Evolutionary conservation across 179 eudicot genomes (phyloP).

Genomic region (Nepenthes alata): DNA sequence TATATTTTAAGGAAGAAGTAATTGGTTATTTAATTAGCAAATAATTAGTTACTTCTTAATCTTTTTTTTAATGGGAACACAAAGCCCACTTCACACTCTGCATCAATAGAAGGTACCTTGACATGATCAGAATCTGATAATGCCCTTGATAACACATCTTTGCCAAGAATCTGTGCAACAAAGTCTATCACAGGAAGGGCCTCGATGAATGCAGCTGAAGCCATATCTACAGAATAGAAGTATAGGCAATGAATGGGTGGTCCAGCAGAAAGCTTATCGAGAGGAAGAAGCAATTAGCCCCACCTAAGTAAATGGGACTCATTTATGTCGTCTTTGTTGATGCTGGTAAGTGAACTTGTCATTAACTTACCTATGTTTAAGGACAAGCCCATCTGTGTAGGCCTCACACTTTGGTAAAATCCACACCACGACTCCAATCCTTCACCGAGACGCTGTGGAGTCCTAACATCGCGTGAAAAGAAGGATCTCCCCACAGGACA

Average conservation of each 20-base stretch:
- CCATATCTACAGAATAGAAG: conserved; percentile 32
- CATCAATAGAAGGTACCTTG: conserved; percentile 22
- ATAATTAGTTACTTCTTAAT: background rate
- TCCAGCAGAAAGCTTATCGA: background rate
- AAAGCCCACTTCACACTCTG: background rate
- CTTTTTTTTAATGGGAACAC: background rate
- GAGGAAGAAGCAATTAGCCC: background rate
- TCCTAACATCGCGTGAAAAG: conserved; percentile 52
- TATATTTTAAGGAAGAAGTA: too few species aligned
- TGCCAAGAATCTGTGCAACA: conserved; percentile 48
- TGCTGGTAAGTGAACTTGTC: too few species aligned
- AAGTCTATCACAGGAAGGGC: conserved; percentile 51
- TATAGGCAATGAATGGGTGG: background rate
- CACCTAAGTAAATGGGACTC: background rate
- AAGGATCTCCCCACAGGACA: conserved; percentile 49
- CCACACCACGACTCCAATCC: conserved; percentile 66
- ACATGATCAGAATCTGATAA: conserved; percentile 49
- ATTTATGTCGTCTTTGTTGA: background rate
- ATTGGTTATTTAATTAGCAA: too few species aligned
- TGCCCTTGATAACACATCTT: conserved; percentile 39
- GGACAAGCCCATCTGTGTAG: conserved; percentile 62
- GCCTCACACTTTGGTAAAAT: conserved; percentile 52
- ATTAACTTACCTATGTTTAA: conserved; percentile 38
- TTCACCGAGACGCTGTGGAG: conserved; percentile 46
- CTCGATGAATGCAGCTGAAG: conserved; percentile 63